Evolutionary conservation across 2,329 filamentous ascomycete species (phyloP).

Genomic region (Neodidymelliopsis sp.): DNA sequence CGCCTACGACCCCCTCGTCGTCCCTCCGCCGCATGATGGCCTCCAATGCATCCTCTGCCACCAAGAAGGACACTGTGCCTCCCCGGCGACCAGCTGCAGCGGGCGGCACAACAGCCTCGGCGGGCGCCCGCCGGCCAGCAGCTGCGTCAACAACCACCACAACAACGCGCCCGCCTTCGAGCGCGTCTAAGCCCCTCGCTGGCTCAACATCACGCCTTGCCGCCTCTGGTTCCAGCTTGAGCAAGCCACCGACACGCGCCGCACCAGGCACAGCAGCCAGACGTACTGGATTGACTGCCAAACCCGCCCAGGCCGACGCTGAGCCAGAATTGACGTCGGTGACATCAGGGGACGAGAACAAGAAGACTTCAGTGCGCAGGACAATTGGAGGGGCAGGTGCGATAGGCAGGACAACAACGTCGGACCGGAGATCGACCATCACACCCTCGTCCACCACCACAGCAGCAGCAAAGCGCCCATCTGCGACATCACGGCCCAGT

Average conservation of each 20-base stretch:
- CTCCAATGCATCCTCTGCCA: constrained; percentile 35
- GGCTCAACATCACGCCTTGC: constrained; percentile 37
- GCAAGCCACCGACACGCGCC: constrained; percentile 48
- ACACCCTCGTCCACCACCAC: constrained; percentile 29
- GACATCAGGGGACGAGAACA: constrained; percentile 48
- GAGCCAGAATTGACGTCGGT: constrained; percentile 46
- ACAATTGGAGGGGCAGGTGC: constrained; percentile 29
- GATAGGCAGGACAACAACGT: constrained; percentile 35
- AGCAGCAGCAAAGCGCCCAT: constrained; percentile 38
- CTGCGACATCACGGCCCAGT: constrained; percentile 35
- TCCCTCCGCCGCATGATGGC: constrained; percentile 45
- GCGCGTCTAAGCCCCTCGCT: constrained; percentile 34
- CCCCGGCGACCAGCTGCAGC: constrained; percentile 38
- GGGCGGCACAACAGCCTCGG: constrained; percentile 21
- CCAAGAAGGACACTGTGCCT: constrained; percentile 36
- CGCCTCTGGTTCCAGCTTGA: constrained; percentile 40
- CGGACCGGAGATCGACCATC: constrained; percentile 23
- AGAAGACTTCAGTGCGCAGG: constrained; percentile 39
- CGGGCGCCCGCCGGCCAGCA: constrained; percentile 35
- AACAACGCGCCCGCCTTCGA: constrained; percentile 31
- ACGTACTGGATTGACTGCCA: constrained; percentile 32
- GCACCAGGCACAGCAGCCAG: constrained; percentile 31
- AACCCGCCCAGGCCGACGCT: constrained; percentile 35
- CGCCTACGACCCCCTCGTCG: constrained; percentile 38
- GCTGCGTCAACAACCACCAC: constrained; percentile 28